Evolutionary conservation across 1,139 yeast genomes (phyloP), one percentile per base, ranked within the genome.

Genomic region (Arxiozyma heterogenica): DNA sequence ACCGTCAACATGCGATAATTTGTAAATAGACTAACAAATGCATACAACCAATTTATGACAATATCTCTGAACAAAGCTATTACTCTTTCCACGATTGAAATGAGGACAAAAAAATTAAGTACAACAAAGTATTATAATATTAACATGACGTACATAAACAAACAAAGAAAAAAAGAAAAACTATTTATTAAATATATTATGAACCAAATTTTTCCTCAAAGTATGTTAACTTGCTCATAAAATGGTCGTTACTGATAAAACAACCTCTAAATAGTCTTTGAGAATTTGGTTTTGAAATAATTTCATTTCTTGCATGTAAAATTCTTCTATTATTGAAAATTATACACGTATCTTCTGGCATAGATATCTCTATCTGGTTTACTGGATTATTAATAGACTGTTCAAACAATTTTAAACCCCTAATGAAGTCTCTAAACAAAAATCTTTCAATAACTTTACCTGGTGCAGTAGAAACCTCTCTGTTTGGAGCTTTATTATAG

Each of bases 261-360:
- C 89, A 80, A 1, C 94, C 94, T 77, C 85, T 83, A 55, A 87
- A 73, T 88, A 91, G 84, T 58, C 95, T 75, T 42, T 72, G 38
- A 20, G 47, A 18, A 21, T 44, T 71, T 1, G 86, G 86, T 46
- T 76, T 75, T 21, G 53, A 42, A 42, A 79, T 77, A 61, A 86
- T 86, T 56, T 76, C 79, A 39, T 78, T 74, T 58, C 95, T 74
- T 0, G 91, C 84, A 65, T 87, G 95, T 49, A 87, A 73, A 0
- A 83, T 74, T 61, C 95, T 75, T 61, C 95, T 75, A 65, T 87
- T 87, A 69, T 84, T 84, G 65, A 87, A 86, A 17, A 87, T 66
- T 15, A 84, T 85, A 65, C 91, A 83, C 1, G 83, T 73, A 25
- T 83, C 82, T 57, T 83, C 87, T 3, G 78, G 76, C 68, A 82